These are phyloP conservation scores for Parathielavia appendiculata DNA, from an alignment of 495 filamentous ascomycete species.

Conservation along the genomic window DNA sequence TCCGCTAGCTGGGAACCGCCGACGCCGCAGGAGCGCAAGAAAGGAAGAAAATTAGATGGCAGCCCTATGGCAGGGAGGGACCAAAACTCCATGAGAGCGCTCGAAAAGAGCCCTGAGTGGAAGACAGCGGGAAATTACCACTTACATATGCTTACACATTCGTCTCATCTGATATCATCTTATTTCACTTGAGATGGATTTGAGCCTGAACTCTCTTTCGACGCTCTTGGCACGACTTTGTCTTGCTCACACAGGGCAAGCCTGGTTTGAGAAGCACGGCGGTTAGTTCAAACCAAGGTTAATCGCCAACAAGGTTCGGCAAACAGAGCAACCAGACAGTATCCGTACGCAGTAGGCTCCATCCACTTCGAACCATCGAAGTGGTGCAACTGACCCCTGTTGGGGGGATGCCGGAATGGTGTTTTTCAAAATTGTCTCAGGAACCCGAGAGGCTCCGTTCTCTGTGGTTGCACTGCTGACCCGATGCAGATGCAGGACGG, in stretches of 20 bases:
- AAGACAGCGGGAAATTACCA: constrained; percentile 27
- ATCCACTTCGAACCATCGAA: constrained; percentile 14
- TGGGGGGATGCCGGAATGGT: neutral
- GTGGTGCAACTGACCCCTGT: constrained; percentile 1
- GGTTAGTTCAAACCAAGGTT: constrained; percentile 43
- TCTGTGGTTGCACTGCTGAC: constrained; percentile 6
- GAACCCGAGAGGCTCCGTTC: neutral
- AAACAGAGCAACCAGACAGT: neutral
- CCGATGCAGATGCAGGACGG: constrained; percentile 11
- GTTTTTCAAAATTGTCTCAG: constrained; percentile 10
- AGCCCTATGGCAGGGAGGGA: constrained; percentile 17
- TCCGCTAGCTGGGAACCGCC: constrained; percentile 17
- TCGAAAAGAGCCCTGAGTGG: constrained; percentile 18
- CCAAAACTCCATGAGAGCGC: constrained; percentile 16
- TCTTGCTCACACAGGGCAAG: constrained; percentile 5
- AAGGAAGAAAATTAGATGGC: constrained; percentile 12
- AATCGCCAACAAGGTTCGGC: constrained; percentile 42
- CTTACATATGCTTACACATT: no score
- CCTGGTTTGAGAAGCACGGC: constrained; percentile 31
- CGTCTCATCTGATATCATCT: neutral
- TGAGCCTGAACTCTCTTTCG: constrained; percentile 25
- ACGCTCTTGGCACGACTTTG: constrained; percentile 3
- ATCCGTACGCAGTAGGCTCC: neutral
- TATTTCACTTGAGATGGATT: constrained; percentile 16
- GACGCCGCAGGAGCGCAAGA: constrained; percentile 13